A percentile compares a stretch with the other conserved stretches of the same genome.
Conservation (phyloP, 1,284 basidiomycete genomes). For the Ganoderma lucidum region DNA sequence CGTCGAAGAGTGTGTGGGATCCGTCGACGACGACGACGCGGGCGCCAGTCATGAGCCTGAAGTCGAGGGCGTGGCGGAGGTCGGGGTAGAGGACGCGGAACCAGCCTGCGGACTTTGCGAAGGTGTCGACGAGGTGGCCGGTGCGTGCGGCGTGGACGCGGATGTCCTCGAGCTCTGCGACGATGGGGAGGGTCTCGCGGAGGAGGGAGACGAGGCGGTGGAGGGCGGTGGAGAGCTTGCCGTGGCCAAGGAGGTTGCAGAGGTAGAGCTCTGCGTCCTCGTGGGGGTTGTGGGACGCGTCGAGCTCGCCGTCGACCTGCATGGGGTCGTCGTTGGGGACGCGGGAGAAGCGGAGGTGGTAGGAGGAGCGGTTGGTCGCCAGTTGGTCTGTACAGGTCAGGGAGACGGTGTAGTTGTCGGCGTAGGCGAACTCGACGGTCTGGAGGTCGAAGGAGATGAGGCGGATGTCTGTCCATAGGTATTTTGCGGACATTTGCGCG, state of each 20-base stretch:
- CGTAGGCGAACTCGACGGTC: conserved; percentile 88
- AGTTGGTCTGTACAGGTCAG: conserved; percentile 80
- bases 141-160: conserved; percentile 46
- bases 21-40: conserved; percentile 75
- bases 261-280: conserved; percentile 77
- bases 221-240: conserved; percentile 66
- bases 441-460: conserved; percentile 89
- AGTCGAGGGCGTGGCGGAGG: conserved; percentile 78
- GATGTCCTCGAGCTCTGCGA: conserved; percentile 72
- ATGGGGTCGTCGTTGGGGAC: conserved; percentile 39
- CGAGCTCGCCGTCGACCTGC: conserved; percentile 28
- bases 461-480: conserved; percentile 75
- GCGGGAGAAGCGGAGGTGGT: conserved; percentile 77
- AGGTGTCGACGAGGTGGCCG: conserved; percentile 63
- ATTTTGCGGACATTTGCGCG: conserved; percentile 79
- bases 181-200: conserved; percentile 77
- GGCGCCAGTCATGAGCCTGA: conserved; percentile 73
- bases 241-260: conserved; percentile 67
- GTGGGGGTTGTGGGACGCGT: conserved; percentile 65
- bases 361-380: conserved; percentile 67
- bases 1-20: conserved; percentile 62
- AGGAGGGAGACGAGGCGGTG: conserved; percentile 71
- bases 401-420: conserved; percentile 73
- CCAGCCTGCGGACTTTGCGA: conserved; percentile 83
- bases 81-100: conserved; percentile 78